These are phyloP conservation scores for Volutella citrinella DNA, from an alignment of 2,329 filamentous ascomycete genomes.

Conservation along the genomic window DNA sequence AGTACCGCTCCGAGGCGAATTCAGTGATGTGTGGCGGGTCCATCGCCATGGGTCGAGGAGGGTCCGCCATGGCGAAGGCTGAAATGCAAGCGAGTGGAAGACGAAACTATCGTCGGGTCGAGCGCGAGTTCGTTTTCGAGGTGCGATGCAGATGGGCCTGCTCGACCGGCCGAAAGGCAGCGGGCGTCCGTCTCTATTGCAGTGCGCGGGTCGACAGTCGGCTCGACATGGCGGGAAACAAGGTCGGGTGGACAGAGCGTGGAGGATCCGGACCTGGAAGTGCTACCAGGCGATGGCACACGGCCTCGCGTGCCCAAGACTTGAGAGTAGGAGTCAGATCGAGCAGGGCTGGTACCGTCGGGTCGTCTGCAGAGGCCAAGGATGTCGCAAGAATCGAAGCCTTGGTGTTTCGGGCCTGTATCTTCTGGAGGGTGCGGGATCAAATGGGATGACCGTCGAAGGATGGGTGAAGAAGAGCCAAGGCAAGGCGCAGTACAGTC, in stretches of 20 bases:
- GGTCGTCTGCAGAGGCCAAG: no score
- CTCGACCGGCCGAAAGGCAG: constrained; percentile 26
- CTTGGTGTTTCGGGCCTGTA: constrained; percentile 24
- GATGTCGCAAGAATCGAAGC: constrained; percentile 10
- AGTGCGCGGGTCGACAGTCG: constrained; percentile 22
- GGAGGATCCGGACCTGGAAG: no score
- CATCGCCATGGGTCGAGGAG: constrained; percentile 42
- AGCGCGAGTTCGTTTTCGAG: no score
- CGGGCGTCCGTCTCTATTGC: constrained; percentile 34
- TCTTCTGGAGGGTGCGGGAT: constrained; percentile 12
- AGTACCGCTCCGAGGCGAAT: constrained; percentile 64
- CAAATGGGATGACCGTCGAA: constrained; percentile 19
- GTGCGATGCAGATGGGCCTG: constrained; percentile 21
- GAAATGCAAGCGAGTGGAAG: constrained; percentile 18
- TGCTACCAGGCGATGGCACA: no score
- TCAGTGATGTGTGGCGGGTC: constrained; percentile 63
- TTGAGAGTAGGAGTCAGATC: no score
- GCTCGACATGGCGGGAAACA: constrained; percentile 28
- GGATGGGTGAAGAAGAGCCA: background rate
- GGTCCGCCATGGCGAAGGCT: constrained; percentile 31
- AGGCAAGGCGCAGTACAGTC: constrained; percentile 3
- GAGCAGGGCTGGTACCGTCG: no score
- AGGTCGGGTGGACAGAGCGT: constrained; percentile 9
- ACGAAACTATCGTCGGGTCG: constrained; percentile 7
- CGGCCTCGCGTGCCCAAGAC: no score